Evolutionary conservation across 1,139 yeast species (phyloP).

Genomic region (Scheffersomyces titani): DNA sequence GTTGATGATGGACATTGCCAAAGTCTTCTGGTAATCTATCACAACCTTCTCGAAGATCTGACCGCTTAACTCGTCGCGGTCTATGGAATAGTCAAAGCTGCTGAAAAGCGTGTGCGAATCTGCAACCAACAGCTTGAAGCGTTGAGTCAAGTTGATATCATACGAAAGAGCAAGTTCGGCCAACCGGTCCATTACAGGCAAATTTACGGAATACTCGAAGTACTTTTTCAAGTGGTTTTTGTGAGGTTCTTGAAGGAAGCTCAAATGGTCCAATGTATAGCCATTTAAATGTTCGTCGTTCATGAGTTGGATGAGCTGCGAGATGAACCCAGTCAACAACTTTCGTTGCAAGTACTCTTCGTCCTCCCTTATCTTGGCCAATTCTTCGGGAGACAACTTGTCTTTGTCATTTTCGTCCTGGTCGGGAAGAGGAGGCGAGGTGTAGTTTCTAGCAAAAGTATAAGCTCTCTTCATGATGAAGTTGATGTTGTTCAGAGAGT

Average conservation of each 20-base stretch:
- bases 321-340: slow-evolving; percentile 40
- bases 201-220: slow-evolving; percentile 15
- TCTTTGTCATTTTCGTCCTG: slow-evolving; percentile 24
- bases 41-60: slow-evolving; percentile 36
- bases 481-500: slow-evolving; percentile 25
- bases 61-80: slow-evolving; percentile 15
- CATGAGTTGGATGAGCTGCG: slow-evolving; percentile 46
- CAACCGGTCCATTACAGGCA: slow-evolving; percentile 41
- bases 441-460: slow-evolving; percentile 66
- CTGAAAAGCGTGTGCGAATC: slow-evolving; percentile 29
- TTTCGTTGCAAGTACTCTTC: slow-evolving; percentile 56
- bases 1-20: slow-evolving; percentile 27
- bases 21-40: slow-evolving; percentile 34
- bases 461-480: slow-evolving; percentile 63
- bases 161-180: slow-evolving; percentile 56
- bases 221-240: slow-evolving; percentile 12
- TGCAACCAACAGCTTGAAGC: slow-evolving; percentile 35
- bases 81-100: slow-evolving; percentile 17
- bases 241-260: slow-evolving; percentile 18
- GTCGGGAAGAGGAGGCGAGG: slow-evolving; percentile 46
- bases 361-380: slow-evolving; percentile 44
- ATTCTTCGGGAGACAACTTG: slow-evolving; percentile 35
- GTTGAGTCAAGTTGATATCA: slow-evolving; percentile 57
- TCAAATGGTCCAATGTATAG: slow-evolving; percentile 26
- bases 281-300: slow-evolving; percentile 26